Evolutionary conservation across 768 basidiomycete genomes (phyloP), one percentile per base, ranked within the genome.

Genomic region (Clavaria fumosa): DNA sequence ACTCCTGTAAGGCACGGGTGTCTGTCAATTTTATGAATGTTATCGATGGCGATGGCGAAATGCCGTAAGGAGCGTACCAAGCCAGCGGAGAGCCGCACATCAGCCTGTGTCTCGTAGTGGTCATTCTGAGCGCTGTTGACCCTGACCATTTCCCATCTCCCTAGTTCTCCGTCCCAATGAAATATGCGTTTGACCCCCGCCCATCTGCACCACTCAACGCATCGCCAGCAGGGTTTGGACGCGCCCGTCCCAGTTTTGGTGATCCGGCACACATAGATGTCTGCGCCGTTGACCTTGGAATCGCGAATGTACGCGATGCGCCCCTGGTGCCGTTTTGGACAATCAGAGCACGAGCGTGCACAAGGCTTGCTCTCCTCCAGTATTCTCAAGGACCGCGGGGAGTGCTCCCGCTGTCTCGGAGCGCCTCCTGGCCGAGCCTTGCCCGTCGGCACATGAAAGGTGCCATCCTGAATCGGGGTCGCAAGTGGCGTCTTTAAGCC

Each of bases 151-250:
- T 46, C 15, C 31, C 67, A 58, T 2, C 59, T 58, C 31, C 51
- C 53, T 26, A 48, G 52, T 12, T 47, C 52, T 5, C 49, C 53
- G 38, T 69, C 60, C 63, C 67, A 71, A 43, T 72, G 64, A 44
- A 70, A 73, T 28, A 72, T 62, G 27, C 70, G 61, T 52, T 63
- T 69, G 41, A 74, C 61, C 0, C 70, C 70, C 15, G 69, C 67
- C 70, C 70, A 73, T 31, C 55, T 53, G 45, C 67, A 72, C 69
- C 68, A 74, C 38, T 67, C 62, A 22, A 74, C 40, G 39, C 71
- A 72, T 30, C 70, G 53, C 64, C 68, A 70, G 47, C 70, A 72
- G 23, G 70, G 72, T 48, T 58, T 60, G 10, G 69, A 64, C 35
- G 53, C 54, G n/a, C 67, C 69, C 50, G 64, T 51, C n/a, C 67